phyloP scores from a whole-genome alignment of 2,329 filamentous ascomycete genomes.

The Beauveria brongniartii region DNA sequence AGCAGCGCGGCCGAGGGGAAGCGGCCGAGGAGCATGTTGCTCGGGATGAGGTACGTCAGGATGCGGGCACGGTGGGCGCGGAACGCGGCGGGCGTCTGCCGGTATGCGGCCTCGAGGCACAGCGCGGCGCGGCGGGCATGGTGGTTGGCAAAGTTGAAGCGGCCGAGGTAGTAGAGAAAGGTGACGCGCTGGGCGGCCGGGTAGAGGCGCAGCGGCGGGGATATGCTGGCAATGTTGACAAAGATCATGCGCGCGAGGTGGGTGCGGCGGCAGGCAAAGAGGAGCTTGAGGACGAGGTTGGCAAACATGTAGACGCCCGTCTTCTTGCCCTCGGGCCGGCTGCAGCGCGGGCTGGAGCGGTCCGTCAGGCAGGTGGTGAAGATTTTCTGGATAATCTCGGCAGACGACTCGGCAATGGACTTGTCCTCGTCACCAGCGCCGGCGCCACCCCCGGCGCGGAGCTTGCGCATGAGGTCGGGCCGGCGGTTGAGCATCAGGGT shows the following conservation, averaged over 20 bases:
- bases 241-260: conserved; percentile 83
- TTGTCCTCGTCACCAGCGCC: conserved; percentile 54
- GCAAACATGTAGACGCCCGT: conserved; percentile 85
- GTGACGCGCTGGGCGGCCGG: conserved; percentile 82
- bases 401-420: conserved; percentile 76
- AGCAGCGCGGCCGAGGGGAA: conserved; percentile 66
- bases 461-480: conserved; percentile 64
- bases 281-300: conserved; percentile 79
- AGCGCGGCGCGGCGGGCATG: conserved; percentile 71
- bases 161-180: conserved; percentile 89
- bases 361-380: conserved; percentile 88
- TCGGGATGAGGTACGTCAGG: conserved; percentile 73
- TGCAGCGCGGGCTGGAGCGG: conserved; percentile 52
- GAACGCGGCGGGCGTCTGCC: conserved; percentile 54
- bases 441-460: conserved; percentile 44
- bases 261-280: conserved; percentile 82
- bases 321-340: conserved; percentile 74
- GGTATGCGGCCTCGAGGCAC: conserved; percentile 71
- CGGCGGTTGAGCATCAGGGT: conserved; percentile 77
- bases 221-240: conserved; percentile 75
- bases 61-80: conserved; percentile 70
- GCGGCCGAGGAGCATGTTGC: conserved; percentile 76
- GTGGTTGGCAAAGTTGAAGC: conserved; percentile 78
- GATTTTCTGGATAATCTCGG: conserved; percentile 81
- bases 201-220: conserved; percentile 72